Evolutionary conservation across 2,329 filamentous ascomycete species (phyloP).

Genomic region (Xylaria sp.): DNA sequence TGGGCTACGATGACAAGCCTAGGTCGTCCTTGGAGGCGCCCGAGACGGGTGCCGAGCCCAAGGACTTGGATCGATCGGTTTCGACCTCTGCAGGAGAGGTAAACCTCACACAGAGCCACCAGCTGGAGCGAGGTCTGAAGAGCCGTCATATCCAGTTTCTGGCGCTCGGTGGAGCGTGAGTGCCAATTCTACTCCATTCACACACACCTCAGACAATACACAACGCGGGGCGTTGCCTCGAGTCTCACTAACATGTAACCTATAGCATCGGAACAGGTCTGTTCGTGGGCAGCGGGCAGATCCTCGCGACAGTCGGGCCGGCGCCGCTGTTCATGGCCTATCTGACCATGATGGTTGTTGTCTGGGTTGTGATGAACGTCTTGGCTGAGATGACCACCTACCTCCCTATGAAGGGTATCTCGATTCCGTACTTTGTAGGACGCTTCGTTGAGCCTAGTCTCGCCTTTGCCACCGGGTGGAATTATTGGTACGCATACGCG

Average conservation of each 20-base stretch:
- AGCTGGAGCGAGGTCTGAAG: slow-evolving; percentile 68
- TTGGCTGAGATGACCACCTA: slow-evolving; percentile 67
- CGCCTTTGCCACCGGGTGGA: slow-evolving; percentile 69
- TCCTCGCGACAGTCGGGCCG: slow-evolving; percentile 67
- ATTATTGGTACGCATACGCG: slow-evolving; percentile 71
- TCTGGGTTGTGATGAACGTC: slow-evolving; percentile 66
- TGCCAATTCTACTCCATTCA: slow-evolving; percentile 15
- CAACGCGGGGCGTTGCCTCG: background rate
- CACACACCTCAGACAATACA: background rate
- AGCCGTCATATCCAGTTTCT: slow-evolving; percentile 71
- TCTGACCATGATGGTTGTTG: slow-evolving; percentile 64
- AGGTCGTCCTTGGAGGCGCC: slow-evolving; percentile 34
- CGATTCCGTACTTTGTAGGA: slow-evolving; percentile 66
- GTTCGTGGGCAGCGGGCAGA: slow-evolving; percentile 70
- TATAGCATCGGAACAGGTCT: slow-evolving; percentile 70
- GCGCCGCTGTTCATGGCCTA: slow-evolving; percentile 79
- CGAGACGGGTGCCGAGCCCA: slow-evolving; percentile 43
- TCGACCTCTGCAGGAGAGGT: slow-evolving; percentile 44
- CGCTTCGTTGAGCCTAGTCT: slow-evolving; percentile 67
- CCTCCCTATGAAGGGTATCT: slow-evolving; percentile 66
- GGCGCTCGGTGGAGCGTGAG: slow-evolving; percentile 62
- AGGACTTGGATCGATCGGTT: slow-evolving; percentile 42
- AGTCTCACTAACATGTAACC: slow-evolving; percentile 27
- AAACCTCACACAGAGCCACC: slow-evolving; percentile 52
- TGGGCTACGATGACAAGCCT: slow-evolving; percentile 37